phyloP scores from a whole-genome alignment of 441 rosid genomes.

The Croton setiger region DNA sequence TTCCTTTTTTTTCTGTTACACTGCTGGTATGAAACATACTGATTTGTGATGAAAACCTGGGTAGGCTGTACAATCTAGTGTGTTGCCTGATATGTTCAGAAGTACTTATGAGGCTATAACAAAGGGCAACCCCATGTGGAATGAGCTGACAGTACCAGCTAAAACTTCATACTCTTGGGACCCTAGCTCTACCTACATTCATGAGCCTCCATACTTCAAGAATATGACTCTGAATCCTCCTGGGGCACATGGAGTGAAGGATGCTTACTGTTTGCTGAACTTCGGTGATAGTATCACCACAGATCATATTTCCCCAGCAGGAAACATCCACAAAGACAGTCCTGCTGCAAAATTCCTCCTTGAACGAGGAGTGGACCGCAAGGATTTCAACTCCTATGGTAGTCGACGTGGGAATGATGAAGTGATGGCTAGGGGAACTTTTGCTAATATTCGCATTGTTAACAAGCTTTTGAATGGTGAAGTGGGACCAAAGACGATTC shows the following conservation, averaged over 20 bases:
- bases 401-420: slow-evolving; percentile 99
- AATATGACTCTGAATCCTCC: slow-evolving; percentile 91
- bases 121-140: slow-evolving; percentile 98
- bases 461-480: slow-evolving; percentile 96
- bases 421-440: slow-evolving; percentile 98
- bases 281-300: slow-evolving; percentile 98
- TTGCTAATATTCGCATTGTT: slow-evolving; percentile 92
- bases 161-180: slow-evolving; percentile 76
- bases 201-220: slow-evolving; percentile 98
- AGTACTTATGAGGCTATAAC: slow-evolving; percentile 88
- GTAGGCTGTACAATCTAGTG: slow-evolving; percentile 91
- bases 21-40: slow-evolving; percentile 10
- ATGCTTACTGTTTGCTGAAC: slow-evolving; percentile 93
- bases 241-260: slow-evolving; percentile 85
- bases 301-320: slow-evolving; percentile 98
- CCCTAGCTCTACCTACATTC: slow-evolving; percentile 88
- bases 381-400: slow-evolving; percentile 94
- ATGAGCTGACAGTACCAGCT: slow-evolving; percentile 67
- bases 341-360: slow-evolving; percentile 90
- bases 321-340: slow-evolving; percentile 94
- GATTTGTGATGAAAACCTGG: slow-evolving; percentile 22
- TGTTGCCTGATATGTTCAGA: slow-evolving; percentile 91
- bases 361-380: slow-evolving; percentile 79
- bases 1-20: slow-evolving; percentile 4
- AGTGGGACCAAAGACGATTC: slow-evolving; percentile 91